Conservation (phyloP, 306 rosid genomes). For the Corylus americana region DNA sequence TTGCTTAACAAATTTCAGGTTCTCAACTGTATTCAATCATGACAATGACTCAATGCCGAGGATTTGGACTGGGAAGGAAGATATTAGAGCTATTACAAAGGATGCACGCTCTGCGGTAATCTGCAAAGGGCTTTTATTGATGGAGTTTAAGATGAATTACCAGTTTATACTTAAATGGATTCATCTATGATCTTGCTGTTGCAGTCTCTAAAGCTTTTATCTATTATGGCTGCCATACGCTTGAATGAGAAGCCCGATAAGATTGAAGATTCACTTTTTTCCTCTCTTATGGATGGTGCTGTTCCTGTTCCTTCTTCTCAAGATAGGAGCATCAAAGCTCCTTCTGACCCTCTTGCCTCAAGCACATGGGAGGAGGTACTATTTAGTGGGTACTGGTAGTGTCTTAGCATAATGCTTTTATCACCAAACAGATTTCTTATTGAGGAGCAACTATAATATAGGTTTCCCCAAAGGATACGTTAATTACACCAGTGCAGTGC, state of each 20-base stretch:
- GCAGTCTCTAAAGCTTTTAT: slow-evolving; percentile 80
- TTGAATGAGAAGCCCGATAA: slow-evolving; percentile 75
- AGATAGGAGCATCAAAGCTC: slow-evolving; percentile 36
- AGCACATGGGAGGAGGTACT: slow-evolving; percentile 94
- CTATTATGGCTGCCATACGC: slow-evolving; percentile 81
- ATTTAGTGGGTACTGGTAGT: slow-evolving; percentile 24
- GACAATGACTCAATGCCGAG: slow-evolving; percentile 87
- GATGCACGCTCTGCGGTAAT: slow-evolving; percentile 73
- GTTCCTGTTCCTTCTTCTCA: slow-evolving; percentile 46
- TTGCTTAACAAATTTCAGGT: slow-evolving; percentile 52
- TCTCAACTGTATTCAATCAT: slow-evolving; percentile 74
- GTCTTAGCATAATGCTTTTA: slow-evolving; percentile 16
- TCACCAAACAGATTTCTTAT: slow-evolving; percentile 19
- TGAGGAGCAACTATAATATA: slow-evolving; percentile 28
- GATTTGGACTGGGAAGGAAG: slow-evolving; percentile 90
- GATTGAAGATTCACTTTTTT: slow-evolving; percentile 54
- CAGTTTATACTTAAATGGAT: slow-evolving; percentile 11
- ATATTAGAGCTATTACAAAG: slow-evolving; percentile 74
- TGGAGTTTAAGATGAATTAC: not conserved
- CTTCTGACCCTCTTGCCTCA: slow-evolving; percentile 72
- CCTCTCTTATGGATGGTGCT: slow-evolving; percentile 57
- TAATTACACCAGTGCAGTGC: slow-evolving; percentile 83
- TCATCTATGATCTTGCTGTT: slow-evolving; percentile 24
- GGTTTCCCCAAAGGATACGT: slow-evolving; percentile 63
- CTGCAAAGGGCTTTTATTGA: not conserved